A percentile compares a stretch with the other conserved stretches of the same genome.
These are phyloP conservation scores for Hirschfeldia incana DNA, from an alignment of 345 rosid species.

Conservation along the genomic window DNA sequence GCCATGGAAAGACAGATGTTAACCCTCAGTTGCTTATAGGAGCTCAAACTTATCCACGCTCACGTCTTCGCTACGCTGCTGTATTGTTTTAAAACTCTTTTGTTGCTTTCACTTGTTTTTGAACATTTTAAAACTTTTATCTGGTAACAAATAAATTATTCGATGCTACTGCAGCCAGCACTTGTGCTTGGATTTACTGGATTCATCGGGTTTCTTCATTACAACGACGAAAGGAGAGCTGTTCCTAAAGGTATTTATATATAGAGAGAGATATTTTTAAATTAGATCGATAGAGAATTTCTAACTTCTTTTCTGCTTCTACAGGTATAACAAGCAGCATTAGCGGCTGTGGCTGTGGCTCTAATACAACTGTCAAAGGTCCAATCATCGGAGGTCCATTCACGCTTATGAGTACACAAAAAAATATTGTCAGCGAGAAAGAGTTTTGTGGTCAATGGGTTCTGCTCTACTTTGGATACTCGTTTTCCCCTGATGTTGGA, in stretches of 20 bases:
- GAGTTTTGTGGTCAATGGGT: constrained; percentile 76
- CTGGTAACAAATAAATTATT: neutral
- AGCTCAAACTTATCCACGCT: constrained; percentile 45
- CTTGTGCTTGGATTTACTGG: constrained; percentile 65
- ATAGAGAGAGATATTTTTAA: neutral
- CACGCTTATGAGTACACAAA: constrained; percentile 57
- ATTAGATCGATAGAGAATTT: neutral
- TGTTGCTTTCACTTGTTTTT: neutral
- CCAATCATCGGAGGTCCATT: constrained; percentile 87
- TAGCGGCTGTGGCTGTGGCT: constrained; percentile 35
- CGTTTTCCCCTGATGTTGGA: constrained; percentile 91
- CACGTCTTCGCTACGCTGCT: constrained; percentile 44
- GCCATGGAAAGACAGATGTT: constrained; percentile 26
- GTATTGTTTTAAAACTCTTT: constrained; percentile 41
- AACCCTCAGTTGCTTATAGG: constrained; percentile 35
- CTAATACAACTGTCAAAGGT: constrained; percentile 44
- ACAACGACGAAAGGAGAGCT: constrained; percentile 82
- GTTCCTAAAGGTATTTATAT: constrained; percentile 53
- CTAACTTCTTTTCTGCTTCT: neutral
- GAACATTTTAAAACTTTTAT: neutral
- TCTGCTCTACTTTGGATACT: constrained; percentile 85
- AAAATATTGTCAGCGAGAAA: constrained; percentile 52
- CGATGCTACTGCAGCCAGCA: constrained; percentile 51
- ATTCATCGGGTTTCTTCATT: constrained; percentile 54
- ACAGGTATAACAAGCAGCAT: constrained; percentile 46